Base-by-base conservation (phyloP, 495 filamentous ascomycete genomes). In the Durotheca rogersii region DNA sequence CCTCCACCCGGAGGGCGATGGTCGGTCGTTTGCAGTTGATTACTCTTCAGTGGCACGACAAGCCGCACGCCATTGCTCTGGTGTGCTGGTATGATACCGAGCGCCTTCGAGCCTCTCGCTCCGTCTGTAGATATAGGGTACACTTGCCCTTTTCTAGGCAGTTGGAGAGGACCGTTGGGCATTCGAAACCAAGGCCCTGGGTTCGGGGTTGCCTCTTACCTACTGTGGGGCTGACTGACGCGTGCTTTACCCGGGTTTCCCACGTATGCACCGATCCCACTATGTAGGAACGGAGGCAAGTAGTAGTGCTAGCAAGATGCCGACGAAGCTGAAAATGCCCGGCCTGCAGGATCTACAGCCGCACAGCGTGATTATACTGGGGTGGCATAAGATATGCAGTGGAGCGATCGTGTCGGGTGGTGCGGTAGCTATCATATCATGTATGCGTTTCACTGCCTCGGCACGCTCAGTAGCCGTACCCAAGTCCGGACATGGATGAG, bases 321-420 rank as follows among this genome's bases (percentile, higher is more conserved):
- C 12, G 16, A 42, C 44, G 31, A 45, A 47, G 30, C 16, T 44
- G 44, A 31, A 17, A 29, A 3, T 32, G 12, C 15, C 29, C 33
- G n/a, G 23, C 9, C 9, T 4, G 45, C 29, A 54, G n/a, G 23
- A 30, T 23, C 23, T 33, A 12, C 17, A 20, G n/a, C 32, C 34
- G 27, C n/a, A n/a, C 19, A 30, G 30, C 21, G 31, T 17, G 11
- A 32, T 42, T 23, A 16, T 27, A 11, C 21, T 47, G 35, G 20
- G 41, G 11, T 25, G 15, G 31, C 25, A 41, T 35, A n/a, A 42
- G 23, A 37, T 43, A 55, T 55, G 52, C n/a, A 37, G 45, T 49
- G 38, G 12, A 25, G 49, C 52, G n/a, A 48, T 55, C 39, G 45
- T 55, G 44, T 55, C 32, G 30, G 27, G 29, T 17, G 14, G 3